Evolutionary conservation across 1,284 basidiomycete genomes (phyloP).

Genomic region (Phylloboletellus chloephorus): DNA sequence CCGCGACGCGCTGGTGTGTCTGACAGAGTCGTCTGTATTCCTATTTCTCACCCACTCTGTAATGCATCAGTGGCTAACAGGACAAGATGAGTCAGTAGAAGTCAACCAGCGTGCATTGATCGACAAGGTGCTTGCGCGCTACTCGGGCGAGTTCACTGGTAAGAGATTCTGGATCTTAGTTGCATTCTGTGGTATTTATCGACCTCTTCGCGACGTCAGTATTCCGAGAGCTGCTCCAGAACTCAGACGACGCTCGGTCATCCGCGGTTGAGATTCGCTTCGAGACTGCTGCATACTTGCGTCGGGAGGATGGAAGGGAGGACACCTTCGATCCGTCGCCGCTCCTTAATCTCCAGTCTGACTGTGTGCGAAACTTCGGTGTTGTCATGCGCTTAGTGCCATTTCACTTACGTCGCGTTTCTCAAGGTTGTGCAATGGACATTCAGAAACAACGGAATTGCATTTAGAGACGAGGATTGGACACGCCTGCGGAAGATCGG

Average conservation of each 20-base stretch:
- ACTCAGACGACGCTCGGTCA: conserved; percentile 92
- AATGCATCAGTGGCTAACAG: conserved; percentile 54
- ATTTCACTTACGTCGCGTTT: conserved; percentile 13
- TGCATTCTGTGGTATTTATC: neutral
- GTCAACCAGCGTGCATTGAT: conserved; percentile 94
- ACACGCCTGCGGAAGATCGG: conserved; percentile 83
- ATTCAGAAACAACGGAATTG: conserved; percentile 84
- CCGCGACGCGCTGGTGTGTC: conserved; percentile 13
- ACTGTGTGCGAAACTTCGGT: conserved; percentile 30
- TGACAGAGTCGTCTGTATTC: neutral
- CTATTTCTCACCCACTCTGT: neutral
- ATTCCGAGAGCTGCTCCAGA: conserved; percentile 89
- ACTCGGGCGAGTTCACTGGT: conserved; percentile 89
- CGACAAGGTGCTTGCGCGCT: conserved; percentile 89
- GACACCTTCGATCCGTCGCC: conserved; percentile 7
- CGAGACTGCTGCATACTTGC: conserved; percentile 56
- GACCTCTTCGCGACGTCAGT: conserved; percentile 38
- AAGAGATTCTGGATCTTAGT: conserved; percentile 1
- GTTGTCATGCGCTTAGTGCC: conserved; percentile 4
- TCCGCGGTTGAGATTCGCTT: conserved; percentile 79
- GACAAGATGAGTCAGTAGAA: conserved; percentile 80
- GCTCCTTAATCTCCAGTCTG: conserved; percentile 61
- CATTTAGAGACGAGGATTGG: conserved; percentile 85
- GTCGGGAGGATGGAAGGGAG: conserved; percentile 30
- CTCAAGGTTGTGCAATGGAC: conserved; percentile 64